Conservation (phyloP, 2,329 filamentous ascomycete genomes). For the Penicillium sp. region DNA sequence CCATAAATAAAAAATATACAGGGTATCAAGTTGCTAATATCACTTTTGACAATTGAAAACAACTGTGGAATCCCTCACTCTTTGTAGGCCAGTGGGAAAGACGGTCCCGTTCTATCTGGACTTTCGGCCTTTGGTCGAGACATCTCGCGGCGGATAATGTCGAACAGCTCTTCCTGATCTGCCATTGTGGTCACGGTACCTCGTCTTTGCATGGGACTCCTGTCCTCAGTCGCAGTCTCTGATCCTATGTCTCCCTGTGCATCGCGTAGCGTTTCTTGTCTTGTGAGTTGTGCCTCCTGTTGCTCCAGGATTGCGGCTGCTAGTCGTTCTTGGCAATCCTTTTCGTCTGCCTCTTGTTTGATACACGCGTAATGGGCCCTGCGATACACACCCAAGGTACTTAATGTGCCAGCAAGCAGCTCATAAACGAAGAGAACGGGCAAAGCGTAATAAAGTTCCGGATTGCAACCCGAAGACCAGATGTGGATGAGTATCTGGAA, state of each 20-base stretch:
- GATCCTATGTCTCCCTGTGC: not conserved
- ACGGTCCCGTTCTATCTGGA: conserved; percentile 10
- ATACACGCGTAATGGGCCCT: conserved; percentile 20
- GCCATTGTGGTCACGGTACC: not conserved
- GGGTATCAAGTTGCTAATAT: no score
- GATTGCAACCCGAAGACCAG: conserved; percentile 47
- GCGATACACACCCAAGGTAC: conserved; percentile 23
- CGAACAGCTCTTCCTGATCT: conserved; percentile 5
- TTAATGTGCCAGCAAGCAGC: conserved; percentile 21
- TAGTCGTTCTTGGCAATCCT: conserved; percentile 12
- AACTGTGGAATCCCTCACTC: not conserved
- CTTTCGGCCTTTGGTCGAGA: conserved; percentile 7
- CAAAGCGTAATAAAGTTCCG: conserved; percentile 40
- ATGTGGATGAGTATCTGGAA: conserved; percentile 46
- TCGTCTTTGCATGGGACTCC: not conserved
- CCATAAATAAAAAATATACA: no score
- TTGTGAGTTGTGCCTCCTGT: not conserved
- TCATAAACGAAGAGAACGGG: conserved; percentile 48
- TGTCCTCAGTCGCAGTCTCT: conserved; percentile 1
- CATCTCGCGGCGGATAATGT: conserved; percentile 15
- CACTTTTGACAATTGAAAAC: no score
- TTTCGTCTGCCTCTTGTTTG: conserved; percentile 20
- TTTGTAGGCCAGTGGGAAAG: conserved; percentile 16
- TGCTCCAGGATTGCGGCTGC: conserved; percentile 8
- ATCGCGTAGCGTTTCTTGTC: not conserved